Percentiles rank a stretch among this genome's conserved stretches.
Evolutionary conservation across 495 filamentous ascomycete genomes (phyloP).

Genomic region (Evernia prunastri): DNA sequence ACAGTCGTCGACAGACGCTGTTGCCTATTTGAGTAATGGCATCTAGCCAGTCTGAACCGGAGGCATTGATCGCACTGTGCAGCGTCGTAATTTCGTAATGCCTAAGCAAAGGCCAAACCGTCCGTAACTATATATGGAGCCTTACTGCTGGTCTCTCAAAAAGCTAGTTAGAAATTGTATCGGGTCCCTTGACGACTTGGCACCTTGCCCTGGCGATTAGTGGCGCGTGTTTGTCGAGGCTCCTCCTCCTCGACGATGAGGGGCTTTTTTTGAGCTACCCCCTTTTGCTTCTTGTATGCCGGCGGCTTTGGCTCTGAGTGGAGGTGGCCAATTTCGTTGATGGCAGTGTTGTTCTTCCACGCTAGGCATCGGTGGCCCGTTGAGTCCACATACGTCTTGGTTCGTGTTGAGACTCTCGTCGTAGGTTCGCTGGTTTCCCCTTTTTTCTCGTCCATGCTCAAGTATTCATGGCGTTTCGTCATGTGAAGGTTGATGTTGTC

Average conservation of each 20-base stretch:
- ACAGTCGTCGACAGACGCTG: background rate
- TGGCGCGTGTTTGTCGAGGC: slow-evolving; percentile 36
- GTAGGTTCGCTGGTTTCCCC: slow-evolving; percentile 50
- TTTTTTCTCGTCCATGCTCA: slow-evolving; percentile 47
- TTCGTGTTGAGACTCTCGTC: slow-evolving; percentile 68
- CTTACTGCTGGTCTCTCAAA: background rate
- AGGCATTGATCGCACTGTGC: background rate
- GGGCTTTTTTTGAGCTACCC: slow-evolving; percentile 36
- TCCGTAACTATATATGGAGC: background rate
- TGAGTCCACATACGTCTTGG: slow-evolving; percentile 59
- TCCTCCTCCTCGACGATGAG: slow-evolving; percentile 38
- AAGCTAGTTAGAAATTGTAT: slow-evolving; percentile 34
- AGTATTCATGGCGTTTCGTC: slow-evolving; percentile 66
- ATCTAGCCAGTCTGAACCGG: background rate
- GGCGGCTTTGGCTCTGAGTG: slow-evolving; percentile 72
- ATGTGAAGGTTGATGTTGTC: slow-evolving; percentile 75
- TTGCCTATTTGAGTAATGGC: background rate
- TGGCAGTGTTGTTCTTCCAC: slow-evolving; percentile 76
- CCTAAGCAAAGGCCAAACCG: background rate
- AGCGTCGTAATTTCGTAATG: background rate
- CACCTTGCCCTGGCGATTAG: slow-evolving; percentile 44
- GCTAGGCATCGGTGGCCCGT: slow-evolving; percentile 62
- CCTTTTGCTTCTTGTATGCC: slow-evolving; percentile 39
- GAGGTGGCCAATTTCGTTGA: slow-evolving; percentile 70
- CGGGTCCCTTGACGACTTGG: slow-evolving; percentile 44